These are phyloP conservation scores for Psilocybe cyanescens DNA, from an alignment of 768 basidiomycete genomes.

Conservation along the genomic window DNA sequence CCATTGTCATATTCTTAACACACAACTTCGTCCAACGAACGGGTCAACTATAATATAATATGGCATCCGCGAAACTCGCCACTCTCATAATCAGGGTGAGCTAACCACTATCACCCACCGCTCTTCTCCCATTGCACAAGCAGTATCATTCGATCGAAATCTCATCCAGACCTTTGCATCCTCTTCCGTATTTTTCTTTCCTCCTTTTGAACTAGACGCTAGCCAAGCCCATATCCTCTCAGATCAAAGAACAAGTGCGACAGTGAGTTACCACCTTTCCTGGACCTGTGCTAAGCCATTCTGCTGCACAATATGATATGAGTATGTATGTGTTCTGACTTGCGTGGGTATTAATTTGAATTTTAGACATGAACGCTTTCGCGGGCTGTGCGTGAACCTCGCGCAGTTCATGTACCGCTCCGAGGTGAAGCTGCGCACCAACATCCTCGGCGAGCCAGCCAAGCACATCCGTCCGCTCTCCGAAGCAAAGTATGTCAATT, in stretches of 20 bases:
- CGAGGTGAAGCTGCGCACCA: slow-evolving; percentile 73
- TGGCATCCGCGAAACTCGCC: slow-evolving; percentile 3
- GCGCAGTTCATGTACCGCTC: slow-evolving; percentile 79
- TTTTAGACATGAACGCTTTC: slow-evolving; percentile 69
- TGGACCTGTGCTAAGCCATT: no score
- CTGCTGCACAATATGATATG: no score
- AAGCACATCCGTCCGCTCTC: slow-evolving; percentile 76
- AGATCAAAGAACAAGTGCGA: slow-evolving; percentile 6
- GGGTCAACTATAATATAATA: background rate
- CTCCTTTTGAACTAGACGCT: background rate
- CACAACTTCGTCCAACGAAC: no score
- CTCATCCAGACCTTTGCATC: background rate
- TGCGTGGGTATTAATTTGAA: background rate
- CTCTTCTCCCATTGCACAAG: background rate
- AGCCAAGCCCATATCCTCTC: background rate
- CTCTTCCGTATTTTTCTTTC: background rate
- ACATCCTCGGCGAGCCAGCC: slow-evolving; percentile 77
- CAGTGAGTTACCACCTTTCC: background rate
- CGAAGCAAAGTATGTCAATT: slow-evolving; percentile 60
- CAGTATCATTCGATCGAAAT: background rate
- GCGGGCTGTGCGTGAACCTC: slow-evolving; percentile 68
- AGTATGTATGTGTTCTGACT: background rate
- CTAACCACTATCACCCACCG: background rate
- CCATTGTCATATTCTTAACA: no score
- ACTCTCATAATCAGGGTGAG: slow-evolving; percentile 5